Conservation (phyloP, 2,329 filamentous ascomycete species). For the Apiospora malaysiana region DNA sequence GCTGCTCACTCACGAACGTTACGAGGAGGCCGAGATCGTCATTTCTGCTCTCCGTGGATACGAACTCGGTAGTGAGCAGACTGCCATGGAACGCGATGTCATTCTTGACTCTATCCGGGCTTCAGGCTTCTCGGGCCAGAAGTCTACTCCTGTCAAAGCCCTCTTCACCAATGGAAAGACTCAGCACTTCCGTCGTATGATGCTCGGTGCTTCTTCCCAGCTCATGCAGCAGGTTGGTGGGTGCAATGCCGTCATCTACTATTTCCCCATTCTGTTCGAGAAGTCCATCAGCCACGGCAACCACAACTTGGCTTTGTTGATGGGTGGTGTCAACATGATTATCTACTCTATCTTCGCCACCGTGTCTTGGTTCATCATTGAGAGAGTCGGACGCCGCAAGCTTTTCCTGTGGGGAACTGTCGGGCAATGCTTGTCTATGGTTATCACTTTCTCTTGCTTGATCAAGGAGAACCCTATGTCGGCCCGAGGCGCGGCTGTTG, state of each 20-base stretch:
- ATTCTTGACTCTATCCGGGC: slow-evolving; percentile 69
- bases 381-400: slow-evolving; percentile 52
- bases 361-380: slow-evolving; percentile 50
- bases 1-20: slow-evolving; percentile 39
- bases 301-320: slow-evolving; percentile 55
- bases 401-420: slow-evolving; percentile 51
- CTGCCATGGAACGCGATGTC: slow-evolving; percentile 62
- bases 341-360: slow-evolving; percentile 43
- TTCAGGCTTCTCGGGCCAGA: slow-evolving; percentile 51
- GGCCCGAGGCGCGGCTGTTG: slow-evolving; percentile 71
- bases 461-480: slow-evolving; percentile 66
- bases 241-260: slow-evolving; percentile 65
- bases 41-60: slow-evolving; percentile 45
- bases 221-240: slow-evolving; percentile 68
- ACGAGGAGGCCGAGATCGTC: slow-evolving; percentile 47
- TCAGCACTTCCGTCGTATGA: slow-evolving; percentile 69
- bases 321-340: slow-evolving; percentile 45
- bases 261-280: slow-evolving; percentile 64
- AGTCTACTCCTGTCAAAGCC: slow-evolving; percentile 55
- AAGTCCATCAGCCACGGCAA: slow-evolving; percentile 44
- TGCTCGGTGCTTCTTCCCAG: slow-evolving; percentile 64
- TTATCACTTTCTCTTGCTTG: slow-evolving; percentile 66
- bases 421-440: slow-evolving; percentile 61
- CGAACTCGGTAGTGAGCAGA: slow-evolving; percentile 60
- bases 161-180: slow-evolving; percentile 68